Percentiles rank a stretch among this genome's conserved stretches.
These are phyloP conservation scores for Erythrophleum ivorense DNA, from an alignment of 331 rosid genomes.

Conservation along the genomic window DNA sequence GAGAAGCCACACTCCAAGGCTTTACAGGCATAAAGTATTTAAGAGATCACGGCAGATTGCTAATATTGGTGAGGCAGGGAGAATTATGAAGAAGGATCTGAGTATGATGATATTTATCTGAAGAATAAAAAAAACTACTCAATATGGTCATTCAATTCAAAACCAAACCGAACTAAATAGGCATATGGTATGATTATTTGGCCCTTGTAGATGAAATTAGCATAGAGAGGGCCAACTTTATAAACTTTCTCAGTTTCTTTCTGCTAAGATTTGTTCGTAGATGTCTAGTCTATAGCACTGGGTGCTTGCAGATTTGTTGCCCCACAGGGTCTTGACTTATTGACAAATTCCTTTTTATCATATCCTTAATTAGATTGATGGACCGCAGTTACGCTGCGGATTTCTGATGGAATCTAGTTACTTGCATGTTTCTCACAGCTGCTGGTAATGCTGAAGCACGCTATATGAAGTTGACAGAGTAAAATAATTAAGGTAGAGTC, in stretches of 20 bases:
- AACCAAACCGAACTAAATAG: background rate
- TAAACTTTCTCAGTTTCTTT: background rate
- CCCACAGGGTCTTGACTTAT: constrained; percentile 25
- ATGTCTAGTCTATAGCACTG: constrained; percentile 7
- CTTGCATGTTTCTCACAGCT: constrained; percentile 4
- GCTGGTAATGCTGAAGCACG: background rate
- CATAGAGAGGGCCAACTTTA: background rate
- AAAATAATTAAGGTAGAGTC: background rate
- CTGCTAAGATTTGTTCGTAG: background rate
- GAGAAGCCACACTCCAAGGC: too few relatives aligned
- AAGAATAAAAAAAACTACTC: background rate
- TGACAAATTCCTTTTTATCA: constrained; percentile 26
- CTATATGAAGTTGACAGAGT: background rate
- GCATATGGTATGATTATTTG: background rate
- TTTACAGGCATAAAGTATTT: constrained; percentile 26
- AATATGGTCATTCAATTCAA: constrained; percentile 8
- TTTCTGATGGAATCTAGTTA: constrained; percentile 17
- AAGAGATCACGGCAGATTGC: constrained; percentile 36
- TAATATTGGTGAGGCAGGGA: constrained; percentile 47
- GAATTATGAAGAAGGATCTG: background rate
- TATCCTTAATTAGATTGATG: constrained; percentile 28
- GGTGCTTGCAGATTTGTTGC: constrained; percentile 38
- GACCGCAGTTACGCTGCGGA: constrained; percentile 5
- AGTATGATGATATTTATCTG: background rate
- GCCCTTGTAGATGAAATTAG: background rate